These are phyloP conservation scores for Trichomonascaceae sp. DNA, from an alignment of 1,139 yeast genomes.

Conservation along the genomic window DNA sequence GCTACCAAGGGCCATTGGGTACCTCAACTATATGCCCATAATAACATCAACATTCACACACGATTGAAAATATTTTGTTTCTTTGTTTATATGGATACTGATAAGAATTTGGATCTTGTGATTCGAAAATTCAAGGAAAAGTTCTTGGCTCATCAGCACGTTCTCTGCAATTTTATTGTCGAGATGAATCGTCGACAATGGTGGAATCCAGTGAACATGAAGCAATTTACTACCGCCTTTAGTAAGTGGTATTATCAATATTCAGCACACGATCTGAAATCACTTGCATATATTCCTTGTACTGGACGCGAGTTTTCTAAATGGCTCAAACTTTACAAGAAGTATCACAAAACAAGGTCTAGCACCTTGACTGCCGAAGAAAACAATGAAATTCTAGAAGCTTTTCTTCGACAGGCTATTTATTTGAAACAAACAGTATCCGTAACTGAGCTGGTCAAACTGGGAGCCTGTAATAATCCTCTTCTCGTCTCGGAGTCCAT, in stretches of 20 bases:
- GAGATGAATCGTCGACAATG: slow-evolving; percentile 2
- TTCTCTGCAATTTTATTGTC: slow-evolving; percentile 8
- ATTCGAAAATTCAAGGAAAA: slow-evolving; percentile 9
- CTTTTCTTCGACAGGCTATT: slow-evolving; percentile 14
- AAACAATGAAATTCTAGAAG: slow-evolving; percentile 4
- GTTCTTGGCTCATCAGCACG: slow-evolving; percentile 8
- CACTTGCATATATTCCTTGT: slow-evolving; percentile 11
- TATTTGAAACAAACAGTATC: slow-evolving; percentile 13
- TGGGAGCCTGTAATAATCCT: slow-evolving; percentile 11
- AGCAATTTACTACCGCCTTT: background rate
- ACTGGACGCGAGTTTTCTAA: slow-evolving; percentile 6
- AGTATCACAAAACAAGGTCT: slow-evolving; percentile 4
- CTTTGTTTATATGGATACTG: slow-evolving; percentile 4
- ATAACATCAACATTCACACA: slow-evolving; percentile 10
- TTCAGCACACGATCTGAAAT: slow-evolving; percentile 6
- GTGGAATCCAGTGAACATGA: slow-evolving; percentile 4
- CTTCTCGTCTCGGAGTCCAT: slow-evolving; percentile 11
- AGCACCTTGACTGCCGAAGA: background rate
- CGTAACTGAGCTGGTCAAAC: slow-evolving; percentile 13
- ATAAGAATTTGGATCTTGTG: slow-evolving; percentile 6
- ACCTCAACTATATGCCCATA: slow-evolving; percentile 14
- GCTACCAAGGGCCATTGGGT: slow-evolving; percentile 6
- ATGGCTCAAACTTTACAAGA: slow-evolving; percentile 5
- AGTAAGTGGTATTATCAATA: slow-evolving; percentile 2
- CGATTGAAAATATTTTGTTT: slow-evolving; percentile 10